Base-by-base conservation (phyloP, 192 early-diverging fungal species). In the Rhizoclosmatium globosum region DNA sequence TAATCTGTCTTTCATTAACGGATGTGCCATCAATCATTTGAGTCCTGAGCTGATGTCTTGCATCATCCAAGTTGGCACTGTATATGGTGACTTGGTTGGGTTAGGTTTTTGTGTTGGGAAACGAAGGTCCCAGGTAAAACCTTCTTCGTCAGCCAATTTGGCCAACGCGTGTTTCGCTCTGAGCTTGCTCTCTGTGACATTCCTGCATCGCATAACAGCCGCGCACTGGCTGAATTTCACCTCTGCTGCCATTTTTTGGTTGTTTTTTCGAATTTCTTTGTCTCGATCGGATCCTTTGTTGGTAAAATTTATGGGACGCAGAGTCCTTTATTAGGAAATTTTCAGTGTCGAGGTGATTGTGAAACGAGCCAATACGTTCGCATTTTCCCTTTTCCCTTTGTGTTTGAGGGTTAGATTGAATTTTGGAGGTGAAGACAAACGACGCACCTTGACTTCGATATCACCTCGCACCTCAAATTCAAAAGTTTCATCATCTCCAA, bases 371-470 rank as follows among this genome's bases (percentile, higher is more conserved):
- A 85, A 68, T 83, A 85, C 38, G 84, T 85, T 43, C 58, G 59
- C 82, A 85, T 85, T 68, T 67, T 81, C 3, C 79, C 81, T 60
- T 84, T 84, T 46, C 84, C 84, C 76, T 76, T 45, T 38, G 11
- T 39, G 11, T 19, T 67, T 17, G 13, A 21, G 19, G 11, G 7
- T 70, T 70, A 57, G 39, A 65, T 23, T n/a, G n/a, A 31, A 38
- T 11, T 65, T 17, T 17, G 39, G 39, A 65, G 39, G 31, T 38
- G 31, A 65, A 65, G 39, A 65, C 13, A 15, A 65, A 65, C 64
- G 64, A 15, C 68, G 17, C 2, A 76, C 74, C 73, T 84, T 84
- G 4, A 84, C 77, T 13, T 75, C 71, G 41, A 85, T 67, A 31
- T 85, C 84, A 38, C 83, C 84, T 47, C 84, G 73, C 7, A 62